phyloP scores from a whole-genome alignment of 495 filamentous ascomycete species.

The Sabuloglossum arenarium region DNA sequence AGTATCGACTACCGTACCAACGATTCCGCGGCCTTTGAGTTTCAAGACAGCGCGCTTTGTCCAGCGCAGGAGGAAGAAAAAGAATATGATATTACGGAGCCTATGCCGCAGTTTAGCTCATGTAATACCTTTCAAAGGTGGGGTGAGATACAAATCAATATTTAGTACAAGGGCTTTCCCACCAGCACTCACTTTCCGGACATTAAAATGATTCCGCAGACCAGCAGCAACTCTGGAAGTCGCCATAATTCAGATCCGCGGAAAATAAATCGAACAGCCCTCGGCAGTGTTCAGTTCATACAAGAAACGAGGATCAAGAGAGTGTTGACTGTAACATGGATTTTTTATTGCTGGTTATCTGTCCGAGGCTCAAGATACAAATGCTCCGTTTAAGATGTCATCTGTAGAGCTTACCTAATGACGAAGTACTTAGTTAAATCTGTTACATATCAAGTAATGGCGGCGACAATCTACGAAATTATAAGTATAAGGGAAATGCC shows the following conservation, averaged over 20 bases:
- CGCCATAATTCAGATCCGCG: neutral
- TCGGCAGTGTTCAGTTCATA: neutral
- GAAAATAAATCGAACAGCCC: neutral
- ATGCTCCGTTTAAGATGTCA: no score
- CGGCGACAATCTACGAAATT: no score
- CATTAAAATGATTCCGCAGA: constrained; percentile 34
- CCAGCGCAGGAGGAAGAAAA: constrained; percentile 76
- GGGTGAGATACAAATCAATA: constrained; percentile 52
- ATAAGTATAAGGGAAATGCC: no score
- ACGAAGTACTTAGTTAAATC: no score
- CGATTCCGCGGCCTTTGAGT: constrained; percentile 67
- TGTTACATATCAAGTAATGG: no score
- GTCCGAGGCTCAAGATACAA: no score
- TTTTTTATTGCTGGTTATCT: neutral
- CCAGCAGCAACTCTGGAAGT: neutral
- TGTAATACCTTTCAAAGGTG: constrained; percentile 5
- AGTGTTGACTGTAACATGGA: neutral
- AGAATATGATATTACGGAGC: constrained; percentile 71
- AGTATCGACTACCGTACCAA: constrained; percentile 54
- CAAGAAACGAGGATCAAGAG: neutral
- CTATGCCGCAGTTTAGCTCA: constrained; percentile 23
- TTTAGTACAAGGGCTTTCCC: constrained; percentile 44
- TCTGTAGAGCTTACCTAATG: no score
- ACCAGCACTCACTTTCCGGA: constrained; percentile 28
- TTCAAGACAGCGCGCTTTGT: constrained; percentile 61